Conservation (phyloP, 2,329 filamentous ascomycete species). For the Colletotrichum somersetense region DNA sequence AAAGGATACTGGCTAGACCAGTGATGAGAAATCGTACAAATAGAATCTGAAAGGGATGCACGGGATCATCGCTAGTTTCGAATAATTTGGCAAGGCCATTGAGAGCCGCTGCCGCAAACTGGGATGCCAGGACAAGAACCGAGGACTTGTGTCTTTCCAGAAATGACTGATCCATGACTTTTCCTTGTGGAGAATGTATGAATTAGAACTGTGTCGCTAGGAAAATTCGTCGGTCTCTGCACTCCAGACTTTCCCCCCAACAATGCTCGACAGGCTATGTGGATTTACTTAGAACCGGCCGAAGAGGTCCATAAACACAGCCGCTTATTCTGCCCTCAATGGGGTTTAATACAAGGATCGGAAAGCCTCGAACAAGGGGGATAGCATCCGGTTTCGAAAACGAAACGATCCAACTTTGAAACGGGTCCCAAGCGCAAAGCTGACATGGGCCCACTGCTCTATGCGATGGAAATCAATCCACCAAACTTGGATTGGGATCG, state of each 20-base stretch:
- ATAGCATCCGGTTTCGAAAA: constrained; percentile 31
- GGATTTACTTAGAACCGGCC: neutral
- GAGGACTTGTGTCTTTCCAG: constrained; percentile 32
- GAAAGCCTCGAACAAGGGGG: neutral
- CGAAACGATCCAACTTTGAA: constrained; percentile 10
- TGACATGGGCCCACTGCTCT: neutral
- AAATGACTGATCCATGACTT: constrained; percentile 24
- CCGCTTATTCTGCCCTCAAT: neutral
- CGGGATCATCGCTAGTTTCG: constrained; percentile 28
- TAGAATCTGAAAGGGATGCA: constrained; percentile 33
- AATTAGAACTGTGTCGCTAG: neutral
- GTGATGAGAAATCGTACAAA: constrained; percentile 38
- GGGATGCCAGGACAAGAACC: constrained; percentile 24
- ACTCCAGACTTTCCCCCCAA: too few species aligned
- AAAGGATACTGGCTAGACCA: constrained; percentile 1
- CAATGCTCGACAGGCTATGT: too few species aligned
- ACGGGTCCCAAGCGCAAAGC: constrained; percentile 12
- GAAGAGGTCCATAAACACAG: too few species aligned
- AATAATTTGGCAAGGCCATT: constrained; percentile 31
- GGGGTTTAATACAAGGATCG: neutral
- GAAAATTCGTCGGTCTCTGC: neutral
- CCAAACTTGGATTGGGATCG: too few species aligned
- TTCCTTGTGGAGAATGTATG: neutral
- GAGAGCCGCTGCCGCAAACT: constrained; percentile 31
- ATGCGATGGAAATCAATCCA: too few species aligned